Percentiles rank a stretch among this genome's conserved stretches.
phyloP scores from a whole-genome alignment of 331 rosid genomes.

The Pyrus hybrid region DNA sequence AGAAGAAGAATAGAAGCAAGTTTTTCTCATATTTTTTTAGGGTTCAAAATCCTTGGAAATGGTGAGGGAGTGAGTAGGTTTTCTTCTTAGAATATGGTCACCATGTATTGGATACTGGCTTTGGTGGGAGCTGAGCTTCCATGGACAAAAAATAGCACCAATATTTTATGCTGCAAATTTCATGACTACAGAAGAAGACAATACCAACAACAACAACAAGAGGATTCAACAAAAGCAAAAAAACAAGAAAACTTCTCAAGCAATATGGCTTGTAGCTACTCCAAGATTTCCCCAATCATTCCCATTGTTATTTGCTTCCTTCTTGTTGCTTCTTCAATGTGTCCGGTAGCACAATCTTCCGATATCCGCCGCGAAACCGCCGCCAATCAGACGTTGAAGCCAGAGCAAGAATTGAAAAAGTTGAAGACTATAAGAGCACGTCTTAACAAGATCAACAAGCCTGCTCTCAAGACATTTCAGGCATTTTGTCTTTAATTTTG shows the following conservation, averaged over 20 bases:
- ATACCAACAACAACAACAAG: slow-evolving; percentile 28
- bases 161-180: slow-evolving; percentile 16
- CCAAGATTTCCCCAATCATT: slow-evolving; percentile 41
- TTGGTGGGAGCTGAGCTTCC: slow-evolving; percentile 29
- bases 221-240: slow-evolving; percentile 31
- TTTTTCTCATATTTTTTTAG: slow-evolving; percentile 7
- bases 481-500: slow-evolving; percentile 18
- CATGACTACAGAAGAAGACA: slow-evolving; percentile 34
- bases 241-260: slow-evolving; percentile 23
- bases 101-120: slow-evolving; percentile 32
- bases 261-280: slow-evolving; percentile 56
- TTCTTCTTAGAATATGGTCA: slow-evolving; percentile 28
- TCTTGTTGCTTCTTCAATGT: slow-evolving; percentile 41
- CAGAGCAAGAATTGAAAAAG: slow-evolving; percentile 50
- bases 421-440: slow-evolving; percentile 42
- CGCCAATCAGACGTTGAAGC: slow-evolving; percentile 55
- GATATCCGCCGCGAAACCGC: slow-evolving; percentile 18
- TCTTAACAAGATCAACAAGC: slow-evolving; percentile 67
- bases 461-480: slow-evolving; percentile 73
- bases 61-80: slow-evolving; percentile 33
- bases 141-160: slow-evolving; percentile 30
- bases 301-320: slow-evolving; percentile 38
- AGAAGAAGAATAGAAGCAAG: slow-evolving; percentile 26
- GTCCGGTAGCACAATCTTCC: slow-evolving; percentile 38
- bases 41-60: slow-evolving; percentile 42